Conservation (phyloP, 2,329 filamentous ascomycete species). For the Aplosporella prunicola region DNA sequence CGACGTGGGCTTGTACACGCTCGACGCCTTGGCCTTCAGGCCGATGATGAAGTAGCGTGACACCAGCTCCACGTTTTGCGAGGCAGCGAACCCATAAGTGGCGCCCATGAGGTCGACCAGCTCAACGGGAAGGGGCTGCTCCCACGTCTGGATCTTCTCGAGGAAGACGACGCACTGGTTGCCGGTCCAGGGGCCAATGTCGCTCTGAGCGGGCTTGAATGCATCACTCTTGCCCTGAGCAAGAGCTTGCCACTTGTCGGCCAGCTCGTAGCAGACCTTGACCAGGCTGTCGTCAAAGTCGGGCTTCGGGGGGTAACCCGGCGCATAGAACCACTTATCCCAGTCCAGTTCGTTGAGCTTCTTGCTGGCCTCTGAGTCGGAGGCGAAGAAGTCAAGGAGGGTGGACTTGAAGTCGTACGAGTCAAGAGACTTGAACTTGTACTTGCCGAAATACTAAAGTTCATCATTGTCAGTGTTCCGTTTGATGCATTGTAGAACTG, state of each 20-base stretch:
- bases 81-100: constrained; percentile 63
- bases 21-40: constrained; percentile 61
- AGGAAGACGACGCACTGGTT: constrained; percentile 92
- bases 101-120: constrained; percentile 64
- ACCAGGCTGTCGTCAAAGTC: constrained; percentile 82
- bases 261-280: constrained; percentile 73
- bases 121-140: constrained; percentile 51
- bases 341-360: constrained; percentile 72
- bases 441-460: constrained; percentile 69
- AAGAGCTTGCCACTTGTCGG: constrained; percentile 65
- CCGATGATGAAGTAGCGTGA: constrained; percentile 72
- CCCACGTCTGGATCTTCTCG: constrained; percentile 62
- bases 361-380: constrained; percentile 51
- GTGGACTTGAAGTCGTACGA: constrained; percentile 91
- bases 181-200: constrained; percentile 66
- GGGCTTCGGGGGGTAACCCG: constrained; percentile 82
- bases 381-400: constrained; percentile 72
- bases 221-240: constrained; percentile 18
- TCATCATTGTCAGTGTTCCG: not conserved
- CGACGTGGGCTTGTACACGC: constrained; percentile 60
- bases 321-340: constrained; percentile 81
- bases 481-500: too few species aligned
- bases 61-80: constrained; percentile 78
- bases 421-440: constrained; percentile 77
- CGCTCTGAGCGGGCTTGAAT: constrained; percentile 54